A percentile compares a stretch with the other conserved stretches of the same genome.
Conservation (phyloP, 2,329 filamentous ascomycete species). For the Epichloe coenophiala region DNA sequence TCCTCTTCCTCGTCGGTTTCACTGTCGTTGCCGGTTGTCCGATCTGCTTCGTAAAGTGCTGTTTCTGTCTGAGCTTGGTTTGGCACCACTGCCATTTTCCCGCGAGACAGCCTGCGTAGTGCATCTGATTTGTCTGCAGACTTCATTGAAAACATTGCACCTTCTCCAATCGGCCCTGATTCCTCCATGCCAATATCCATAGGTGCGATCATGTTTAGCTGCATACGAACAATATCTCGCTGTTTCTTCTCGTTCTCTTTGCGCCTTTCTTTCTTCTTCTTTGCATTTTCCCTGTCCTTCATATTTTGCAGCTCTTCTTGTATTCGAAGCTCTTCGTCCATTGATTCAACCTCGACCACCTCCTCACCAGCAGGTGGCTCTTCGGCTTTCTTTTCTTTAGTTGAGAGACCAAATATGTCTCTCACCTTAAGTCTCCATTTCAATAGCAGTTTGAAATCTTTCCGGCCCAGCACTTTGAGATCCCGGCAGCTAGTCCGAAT, state of each 20-base stretch:
- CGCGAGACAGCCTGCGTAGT: constrained; percentile 46
- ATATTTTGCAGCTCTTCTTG: constrained; percentile 77
- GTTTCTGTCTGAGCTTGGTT: constrained; percentile 41
- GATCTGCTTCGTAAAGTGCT: constrained; percentile 42
- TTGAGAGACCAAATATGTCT: constrained; percentile 74
- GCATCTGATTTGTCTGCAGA: constrained; percentile 63
- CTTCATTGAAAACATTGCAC: constrained; percentile 78
- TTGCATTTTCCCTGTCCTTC: constrained; percentile 62
- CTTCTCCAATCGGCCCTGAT: constrained; percentile 61
- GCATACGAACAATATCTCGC: constrained; percentile 89
- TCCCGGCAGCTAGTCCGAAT: constrained; percentile 68
- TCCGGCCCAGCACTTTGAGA: constrained; percentile 79
- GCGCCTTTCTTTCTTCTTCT: constrained; percentile 71
- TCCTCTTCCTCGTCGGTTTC: constrained; percentile 72
- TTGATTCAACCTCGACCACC: constrained; percentile 68
- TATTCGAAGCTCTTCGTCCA: constrained; percentile 89
- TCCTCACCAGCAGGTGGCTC: constrained; percentile 30
- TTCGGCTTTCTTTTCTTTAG: constrained; percentile 49
- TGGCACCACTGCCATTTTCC: constrained; percentile 61
- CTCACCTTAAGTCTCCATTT: constrained; percentile 82
- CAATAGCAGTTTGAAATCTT: constrained; percentile 83
- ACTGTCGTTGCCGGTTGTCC: constrained; percentile 40
- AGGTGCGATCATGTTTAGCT: constrained; percentile 91
- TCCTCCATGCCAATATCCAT: constrained; percentile 94
- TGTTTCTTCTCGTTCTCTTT: constrained; percentile 90